Percentiles rank a stretch among this genome's conserved stretches.
phyloP scores from a whole-genome alignment of 768 basidiomycete genomes.

The Lanmaoa rubissima region DNA sequence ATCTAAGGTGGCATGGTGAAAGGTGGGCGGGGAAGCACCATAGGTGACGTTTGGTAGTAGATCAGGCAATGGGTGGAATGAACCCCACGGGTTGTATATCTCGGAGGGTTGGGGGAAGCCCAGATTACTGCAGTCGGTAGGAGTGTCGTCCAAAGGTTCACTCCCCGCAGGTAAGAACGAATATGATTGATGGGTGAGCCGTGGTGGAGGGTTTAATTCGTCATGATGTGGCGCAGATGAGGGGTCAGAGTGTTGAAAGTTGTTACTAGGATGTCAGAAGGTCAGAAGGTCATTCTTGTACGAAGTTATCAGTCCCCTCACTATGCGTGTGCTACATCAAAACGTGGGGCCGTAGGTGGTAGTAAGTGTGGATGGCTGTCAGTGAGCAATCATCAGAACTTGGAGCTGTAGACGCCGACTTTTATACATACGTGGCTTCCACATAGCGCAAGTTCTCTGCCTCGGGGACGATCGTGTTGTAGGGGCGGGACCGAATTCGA shows the following conservation, averaged over 20 bases:
- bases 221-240: neutral
- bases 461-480: neutral
- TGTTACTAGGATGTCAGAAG: slow-evolving; percentile 1
- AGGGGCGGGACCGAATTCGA: neutral
- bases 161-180: neutral
- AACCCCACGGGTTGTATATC: slow-evolving; percentile 7
- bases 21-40: neutral
- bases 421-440: slow-evolving; percentile 10
- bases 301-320: slow-evolving; percentile 4
- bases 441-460: neutral
- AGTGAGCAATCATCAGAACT: slow-evolving; percentile 2
- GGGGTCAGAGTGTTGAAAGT: neutral
- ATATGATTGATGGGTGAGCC: neutral
- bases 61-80: neutral
- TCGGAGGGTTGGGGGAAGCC: neutral
- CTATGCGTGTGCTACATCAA: slow-evolving; percentile 3
- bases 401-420: neutral
- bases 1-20: neutral
- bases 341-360: neutral
- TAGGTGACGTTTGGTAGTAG: neutral
- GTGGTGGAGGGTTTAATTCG: neutral
- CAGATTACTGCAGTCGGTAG: neutral
- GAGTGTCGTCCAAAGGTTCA: neutral
- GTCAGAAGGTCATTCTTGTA: neutral
- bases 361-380: slow-evolving; percentile 3